Percentiles rank a stretch among this genome's conserved stretches.
Conservation (phyloP, 306 rosid genomes). For the Ammopiptanthus mongolicus region DNA sequence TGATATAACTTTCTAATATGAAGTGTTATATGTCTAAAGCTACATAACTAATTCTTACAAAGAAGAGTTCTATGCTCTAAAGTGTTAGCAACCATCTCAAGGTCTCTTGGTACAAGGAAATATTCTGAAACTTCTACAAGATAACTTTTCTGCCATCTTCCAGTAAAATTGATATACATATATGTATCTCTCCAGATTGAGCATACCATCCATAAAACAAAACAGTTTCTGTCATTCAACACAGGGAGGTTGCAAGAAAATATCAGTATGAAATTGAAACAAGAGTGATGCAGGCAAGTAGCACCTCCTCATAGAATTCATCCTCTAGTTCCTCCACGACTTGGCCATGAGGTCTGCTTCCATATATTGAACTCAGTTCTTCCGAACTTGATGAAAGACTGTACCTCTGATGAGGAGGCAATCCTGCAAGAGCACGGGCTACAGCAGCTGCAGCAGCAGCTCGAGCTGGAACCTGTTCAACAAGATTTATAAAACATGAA, state of each 20-base stretch:
- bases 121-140: conserved; percentile 19
- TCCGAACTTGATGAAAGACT: conserved; percentile 82
- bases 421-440: conserved; percentile 95
- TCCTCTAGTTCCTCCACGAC: conserved; percentile 84
- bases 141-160: neutral
- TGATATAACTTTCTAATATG: conserved; percentile 15
- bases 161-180: conserved; percentile 3
- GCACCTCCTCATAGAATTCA: conserved; percentile 91
- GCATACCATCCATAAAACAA: conserved; percentile 15
- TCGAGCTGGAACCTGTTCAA: conserved; percentile 85
- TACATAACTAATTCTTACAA: conserved; percentile 17
- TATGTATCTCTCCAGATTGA: conserved; percentile 7
- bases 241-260: conserved; percentile 26
- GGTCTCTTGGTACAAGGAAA: conserved; percentile 5
- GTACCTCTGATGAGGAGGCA: conserved; percentile 91
- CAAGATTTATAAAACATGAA: conserved; percentile 29
- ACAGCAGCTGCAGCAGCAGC: conserved; percentile 97
- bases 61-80: conserved; percentile 3
- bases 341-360: conserved; percentile 51
- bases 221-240: conserved; percentile 5
- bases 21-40: conserved; percentile 2
- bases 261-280: conserved; percentile 25
- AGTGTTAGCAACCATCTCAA: conserved; percentile 9
- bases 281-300: conserved; percentile 38
- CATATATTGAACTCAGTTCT: conserved; percentile 87